Conservation (phyloP, 2,329 filamentous ascomycete genomes). For the Neobulgaria alba region DNA sequence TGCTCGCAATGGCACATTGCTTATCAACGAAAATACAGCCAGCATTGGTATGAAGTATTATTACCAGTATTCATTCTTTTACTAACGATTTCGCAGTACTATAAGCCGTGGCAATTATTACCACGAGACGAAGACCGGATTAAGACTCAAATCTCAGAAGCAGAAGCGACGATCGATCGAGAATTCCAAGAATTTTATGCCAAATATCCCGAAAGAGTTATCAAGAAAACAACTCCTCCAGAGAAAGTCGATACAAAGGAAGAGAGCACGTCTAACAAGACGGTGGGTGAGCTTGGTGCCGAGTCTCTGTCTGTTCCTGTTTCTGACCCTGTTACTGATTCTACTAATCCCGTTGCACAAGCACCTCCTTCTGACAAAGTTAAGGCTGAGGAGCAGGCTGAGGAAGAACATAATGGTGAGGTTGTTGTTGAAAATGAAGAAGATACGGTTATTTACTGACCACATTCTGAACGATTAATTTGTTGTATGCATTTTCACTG, state of each 20-base stretch:
- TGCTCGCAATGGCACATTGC: constrained; percentile 63
- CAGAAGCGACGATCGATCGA: constrained; percentile 51
- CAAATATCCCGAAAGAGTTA: constrained; percentile 31
- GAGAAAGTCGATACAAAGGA: constrained; percentile 20
- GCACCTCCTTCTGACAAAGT: constrained; percentile 20
- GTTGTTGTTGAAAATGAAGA: constrained; percentile 79
- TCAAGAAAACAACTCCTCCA: constrained; percentile 10
- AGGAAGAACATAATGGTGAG: constrained; percentile 64
- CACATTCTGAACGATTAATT: neutral
- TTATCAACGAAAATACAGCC: constrained; percentile 66
- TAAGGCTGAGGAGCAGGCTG: constrained; percentile 33
- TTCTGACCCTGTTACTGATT: constrained; percentile 28
- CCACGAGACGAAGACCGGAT: constrained; percentile 62
- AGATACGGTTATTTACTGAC: constrained; percentile 83
- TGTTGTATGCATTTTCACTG: neutral
- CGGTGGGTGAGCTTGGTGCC: constrained; percentile 37
- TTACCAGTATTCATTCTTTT: neutral
- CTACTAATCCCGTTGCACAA: constrained; percentile 31
- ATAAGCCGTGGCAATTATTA: constrained; percentile 72
- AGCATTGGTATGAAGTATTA: constrained; percentile 52
- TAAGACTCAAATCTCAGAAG: constrained; percentile 58
- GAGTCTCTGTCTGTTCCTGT: constrained; percentile 31
- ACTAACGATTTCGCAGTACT: constrained; percentile 52
- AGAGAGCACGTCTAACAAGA: constrained; percentile 29
- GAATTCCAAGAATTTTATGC: constrained; percentile 57